Percentiles rank a stretch among this genome's conserved stretches.
These are phyloP conservation scores for Pseudodiploospora longispora DNA, from an alignment of 2,329 filamentous ascomycete genomes.

Conservation along the genomic window DNA sequence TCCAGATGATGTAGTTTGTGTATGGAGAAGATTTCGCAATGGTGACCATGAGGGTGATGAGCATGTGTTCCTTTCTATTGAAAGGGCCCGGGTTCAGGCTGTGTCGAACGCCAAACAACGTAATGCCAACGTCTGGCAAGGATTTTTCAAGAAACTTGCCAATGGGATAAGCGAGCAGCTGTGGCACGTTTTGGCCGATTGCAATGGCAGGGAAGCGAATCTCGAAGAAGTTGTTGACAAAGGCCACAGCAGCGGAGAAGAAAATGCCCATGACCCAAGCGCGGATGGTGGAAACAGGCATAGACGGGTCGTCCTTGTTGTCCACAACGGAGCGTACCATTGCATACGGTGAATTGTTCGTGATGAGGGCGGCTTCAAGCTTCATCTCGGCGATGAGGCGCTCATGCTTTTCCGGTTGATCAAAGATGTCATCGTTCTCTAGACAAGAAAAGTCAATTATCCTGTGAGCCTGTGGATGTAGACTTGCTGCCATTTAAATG, in stretches of 20 bases:
- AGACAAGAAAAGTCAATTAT: constrained; percentile 11
- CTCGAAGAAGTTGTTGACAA: constrained; percentile 47
- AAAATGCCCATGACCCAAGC: constrained; percentile 42
- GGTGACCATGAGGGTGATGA: constrained; percentile 53
- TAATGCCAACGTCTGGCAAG: constrained; percentile 38
- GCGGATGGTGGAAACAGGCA: constrained; percentile 43
- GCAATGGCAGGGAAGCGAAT: constrained; percentile 44
- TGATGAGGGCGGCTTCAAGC: constrained; percentile 42
- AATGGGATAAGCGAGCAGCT: constrained; percentile 39
- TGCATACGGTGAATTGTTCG: constrained; percentile 46
- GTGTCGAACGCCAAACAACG: constrained; percentile 31
- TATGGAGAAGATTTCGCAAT: constrained; percentile 37
- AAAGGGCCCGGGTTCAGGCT: constrained; percentile 46
- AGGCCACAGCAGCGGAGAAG: constrained; percentile 37
- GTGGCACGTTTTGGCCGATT: constrained; percentile 43
- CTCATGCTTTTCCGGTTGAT: constrained; percentile 29
- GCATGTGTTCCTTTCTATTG: constrained; percentile 51
- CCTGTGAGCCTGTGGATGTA: neutral
- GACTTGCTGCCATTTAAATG: too few relatives aligned
- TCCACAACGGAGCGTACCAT: constrained; percentile 47
- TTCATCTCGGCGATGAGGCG: constrained; percentile 43
- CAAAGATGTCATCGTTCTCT: constrained; percentile 23
- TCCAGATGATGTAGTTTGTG: constrained; percentile 39
- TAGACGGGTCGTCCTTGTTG: constrained; percentile 42
- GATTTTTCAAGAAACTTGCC: constrained; percentile 34